Evolutionary conservation across 805 yeast genomes (phyloP), one percentile per base, ranked within the genome.

Genomic region (Kodamaea leandrae): DNA sequence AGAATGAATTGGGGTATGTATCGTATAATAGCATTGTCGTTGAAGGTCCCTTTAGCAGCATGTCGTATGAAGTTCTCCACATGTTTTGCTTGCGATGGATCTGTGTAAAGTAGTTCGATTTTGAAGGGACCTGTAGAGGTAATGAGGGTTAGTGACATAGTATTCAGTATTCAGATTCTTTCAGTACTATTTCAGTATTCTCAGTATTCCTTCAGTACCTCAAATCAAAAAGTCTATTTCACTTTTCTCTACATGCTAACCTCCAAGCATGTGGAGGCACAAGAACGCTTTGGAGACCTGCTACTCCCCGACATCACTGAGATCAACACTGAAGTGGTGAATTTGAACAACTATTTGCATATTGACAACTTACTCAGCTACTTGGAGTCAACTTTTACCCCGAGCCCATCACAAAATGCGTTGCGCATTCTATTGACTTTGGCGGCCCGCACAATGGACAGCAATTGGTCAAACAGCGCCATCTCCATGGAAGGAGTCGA

Each of bases 371-470:
- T 64, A 23, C 51, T 65, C 20, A 46, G 45, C 13, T 57, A 55
- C 34, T 42, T 61, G 24, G 71, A 64, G 35, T 25, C 40, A 13
- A 38, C 54, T 10, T 42, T 53, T 13, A 23, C 54, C 41, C 39
- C 33, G 7, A 48, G 57, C n/a, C 70, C 70, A 3, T 56, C 66
- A 3, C 33, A 41, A 6, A 45, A 52, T 34, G 39, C 62, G 8
- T 43, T 64, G 13, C 55, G 63, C 6, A 47, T 68, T 5, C 39
- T 68, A 16, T 40, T 66, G 20, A 65, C 72, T 2, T 40, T 68
- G 21, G 60, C 64, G 1, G 48, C 64, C 0, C 49, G 70, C 27
- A 42, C 53, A 32, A 57, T 63, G 8, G 47, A 41, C 3, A 47
- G 53, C 21, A 60, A 61, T 41, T 61, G 59, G 56, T 52, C 60